Conservation (phyloP, 1,284 basidiomycete genomes). For the Apiotrichum porosum region DNA sequence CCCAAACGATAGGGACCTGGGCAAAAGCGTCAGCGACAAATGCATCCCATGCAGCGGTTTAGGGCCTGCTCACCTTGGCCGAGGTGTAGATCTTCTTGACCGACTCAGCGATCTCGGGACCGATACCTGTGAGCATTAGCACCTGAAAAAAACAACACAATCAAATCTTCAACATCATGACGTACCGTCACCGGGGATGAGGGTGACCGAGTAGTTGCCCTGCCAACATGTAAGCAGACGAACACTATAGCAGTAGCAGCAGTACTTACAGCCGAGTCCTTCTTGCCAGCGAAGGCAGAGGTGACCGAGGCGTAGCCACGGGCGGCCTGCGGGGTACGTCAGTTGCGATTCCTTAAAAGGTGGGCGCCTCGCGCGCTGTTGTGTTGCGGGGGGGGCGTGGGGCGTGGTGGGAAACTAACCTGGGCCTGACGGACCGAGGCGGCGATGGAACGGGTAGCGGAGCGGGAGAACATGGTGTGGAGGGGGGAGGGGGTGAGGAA, state of each 20-base stretch:
- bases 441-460: constrained; percentile 22
- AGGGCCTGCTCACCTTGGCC: constrained; percentile 59
- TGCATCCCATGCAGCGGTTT: background rate
- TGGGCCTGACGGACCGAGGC: constrained; percentile 33
- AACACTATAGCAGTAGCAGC: no score
- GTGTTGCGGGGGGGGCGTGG: background rate
- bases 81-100: constrained; percentile 90
- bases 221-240: no score
- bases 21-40: constrained; percentile 4
- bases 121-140: constrained; percentile 66
- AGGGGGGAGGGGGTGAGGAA: background rate
- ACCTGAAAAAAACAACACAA: background rate
- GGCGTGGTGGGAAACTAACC: constrained; percentile 21
- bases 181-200: constrained; percentile 39
- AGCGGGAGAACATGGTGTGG: constrained; percentile 30
- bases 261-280: constrained; percentile 69
- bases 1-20: constrained; percentile 95
- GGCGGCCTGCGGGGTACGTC: constrained; percentile 31
- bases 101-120: constrained; percentile 94
- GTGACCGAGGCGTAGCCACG: constrained; percentile 52
- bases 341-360: background rate
- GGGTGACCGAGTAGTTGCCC: constrained; percentile 76
- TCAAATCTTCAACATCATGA: constrained; percentile 1
- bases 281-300: constrained; percentile 80
- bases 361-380: background rate